Base-by-base conservation (phyloP, 345 rosid genomes). In the Boechera retrofracta region DNA sequence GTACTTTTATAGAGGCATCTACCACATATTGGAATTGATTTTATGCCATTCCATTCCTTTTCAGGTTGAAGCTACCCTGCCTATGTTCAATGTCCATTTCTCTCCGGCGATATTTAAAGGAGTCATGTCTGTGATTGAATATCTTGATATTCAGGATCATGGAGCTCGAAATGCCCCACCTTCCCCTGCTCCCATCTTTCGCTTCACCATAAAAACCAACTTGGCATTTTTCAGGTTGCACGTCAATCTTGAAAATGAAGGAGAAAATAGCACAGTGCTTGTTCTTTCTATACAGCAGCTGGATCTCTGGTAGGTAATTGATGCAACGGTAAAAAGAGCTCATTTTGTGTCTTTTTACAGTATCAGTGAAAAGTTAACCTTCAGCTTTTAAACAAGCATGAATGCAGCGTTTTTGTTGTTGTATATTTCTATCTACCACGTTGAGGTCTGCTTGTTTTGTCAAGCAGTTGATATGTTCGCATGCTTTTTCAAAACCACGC, bases 231-330 rank as follows among this genome's bases (percentile, higher is more conserved):
- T 85, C 51, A 83, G 70, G 79, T 64, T 87, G 39, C 81, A 78
- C 57, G 64, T 89, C 78, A 84, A 89, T 85, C 88, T 94, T 80
- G 93, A 78, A 73, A 87, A 88, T 85, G 87, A 82, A 77, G 88
- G 83, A 83, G 90, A 83, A 76, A 80, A 83, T 73, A 85, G 89
- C 83, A 82, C 87, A 67, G 62, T 74, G 18, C 73, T 91, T 63
- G 44, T 55, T 66, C 67, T 94, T 78, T 76, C 86, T 71, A 67
- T 87, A 55, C 82, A 78, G 12, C 82, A 78, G 65, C 57, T 83
- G 45, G 83, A 86, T 80, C 66, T 85, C 74, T 29, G 98, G 98
- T 94, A 82, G 48, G 86, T 75, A 51, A 47, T 28, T 67, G 32
- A 54, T 71, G 54, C 53, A 59, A 49, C n/a, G 16, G 64, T 62